Percentiles rank a stretch among this genome's conserved stretches.
Evolutionary conservation across 164 flowering plant species (phyloP).

Genomic region (Magnolia sinica): DNA sequence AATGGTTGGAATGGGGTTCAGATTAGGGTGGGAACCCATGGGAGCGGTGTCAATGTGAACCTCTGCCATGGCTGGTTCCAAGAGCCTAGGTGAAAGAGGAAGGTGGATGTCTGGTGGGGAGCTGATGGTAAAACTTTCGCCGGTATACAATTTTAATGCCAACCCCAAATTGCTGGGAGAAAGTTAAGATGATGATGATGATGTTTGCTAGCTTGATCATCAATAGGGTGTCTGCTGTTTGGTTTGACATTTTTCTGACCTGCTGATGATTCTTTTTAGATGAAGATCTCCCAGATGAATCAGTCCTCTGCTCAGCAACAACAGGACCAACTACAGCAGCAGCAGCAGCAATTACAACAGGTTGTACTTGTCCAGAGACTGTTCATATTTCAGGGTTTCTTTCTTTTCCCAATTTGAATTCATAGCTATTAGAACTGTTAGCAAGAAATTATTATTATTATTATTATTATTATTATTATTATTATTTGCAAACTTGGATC

Average conservation of each 20-base stretch:
- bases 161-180: background rate
- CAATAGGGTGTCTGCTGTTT: background rate
- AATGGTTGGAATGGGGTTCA: too few species aligned
- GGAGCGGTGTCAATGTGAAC: background rate
- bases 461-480: too few species aligned
- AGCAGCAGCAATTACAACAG: conserved; percentile 52
- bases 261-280: conserved; percentile 4
- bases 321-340: conserved; percentile 69
- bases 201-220: background rate
- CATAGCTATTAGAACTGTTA: background rate
- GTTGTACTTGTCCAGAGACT: conserved; percentile 26
- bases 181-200: background rate
- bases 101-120: background rate
- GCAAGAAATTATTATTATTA: background rate
- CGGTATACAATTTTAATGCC: background rate
- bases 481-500: background rate
- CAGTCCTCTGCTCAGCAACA: conserved; percentile 36
- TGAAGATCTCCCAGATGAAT: conserved; percentile 20
- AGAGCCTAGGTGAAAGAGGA: too few species aligned
- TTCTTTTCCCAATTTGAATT: background rate
- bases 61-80: too few species aligned
- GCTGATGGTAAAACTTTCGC: background rate
- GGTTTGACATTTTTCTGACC: background rate
- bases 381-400: background rate
- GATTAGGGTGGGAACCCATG: too few species aligned